Evolutionary conservation across 768 basidiomycete genomes (phyloP).

Genomic region (Auricularia cornea): DNA sequence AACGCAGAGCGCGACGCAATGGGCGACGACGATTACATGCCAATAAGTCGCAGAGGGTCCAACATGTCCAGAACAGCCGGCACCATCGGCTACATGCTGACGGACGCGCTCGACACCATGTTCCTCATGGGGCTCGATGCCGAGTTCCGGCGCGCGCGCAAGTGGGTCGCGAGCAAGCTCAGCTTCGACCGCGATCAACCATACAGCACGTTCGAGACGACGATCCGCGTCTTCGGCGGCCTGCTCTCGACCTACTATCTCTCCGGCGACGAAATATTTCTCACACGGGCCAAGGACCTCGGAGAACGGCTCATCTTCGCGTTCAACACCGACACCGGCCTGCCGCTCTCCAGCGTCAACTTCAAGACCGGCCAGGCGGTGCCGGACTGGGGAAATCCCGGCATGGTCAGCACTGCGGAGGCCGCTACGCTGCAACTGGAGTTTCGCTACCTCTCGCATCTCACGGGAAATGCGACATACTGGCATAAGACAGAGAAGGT

Average conservation of each 20-base stretch:
- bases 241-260: conserved; percentile 81
- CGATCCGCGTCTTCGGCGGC: conserved; percentile 87
- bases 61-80: conserved; percentile 67
- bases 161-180: conserved; percentile 66
- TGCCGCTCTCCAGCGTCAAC: conserved; percentile 78
- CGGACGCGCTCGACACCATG: conserved; percentile 83
- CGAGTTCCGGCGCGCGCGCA: conserved; percentile 68
- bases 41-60: conserved; percentile 60
- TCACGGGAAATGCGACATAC: conserved; percentile 71
- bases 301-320: conserved; percentile 77
- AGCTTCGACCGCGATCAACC: conserved; percentile 68
- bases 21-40: conserved; percentile 90
- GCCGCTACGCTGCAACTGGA: conserved; percentile 86
- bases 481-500: conserved; percentile 78
- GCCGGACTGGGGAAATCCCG: conserved; percentile 48
- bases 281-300: conserved; percentile 72
- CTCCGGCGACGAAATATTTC: conserved; percentile 60
- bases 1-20: conserved; percentile 74
- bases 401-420: conserved; percentile 73
- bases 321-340: conserved; percentile 74
- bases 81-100: conserved; percentile 82
- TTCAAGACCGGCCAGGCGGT: conserved; percentile 53
- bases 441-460: conserved; percentile 73
- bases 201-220: conserved; percentile 94
- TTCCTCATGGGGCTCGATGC: conserved; percentile 74